Evolutionary conservation across 495 filamentous ascomycete genomes (phyloP).

Genomic region (Rhypophila decipiens): DNA sequence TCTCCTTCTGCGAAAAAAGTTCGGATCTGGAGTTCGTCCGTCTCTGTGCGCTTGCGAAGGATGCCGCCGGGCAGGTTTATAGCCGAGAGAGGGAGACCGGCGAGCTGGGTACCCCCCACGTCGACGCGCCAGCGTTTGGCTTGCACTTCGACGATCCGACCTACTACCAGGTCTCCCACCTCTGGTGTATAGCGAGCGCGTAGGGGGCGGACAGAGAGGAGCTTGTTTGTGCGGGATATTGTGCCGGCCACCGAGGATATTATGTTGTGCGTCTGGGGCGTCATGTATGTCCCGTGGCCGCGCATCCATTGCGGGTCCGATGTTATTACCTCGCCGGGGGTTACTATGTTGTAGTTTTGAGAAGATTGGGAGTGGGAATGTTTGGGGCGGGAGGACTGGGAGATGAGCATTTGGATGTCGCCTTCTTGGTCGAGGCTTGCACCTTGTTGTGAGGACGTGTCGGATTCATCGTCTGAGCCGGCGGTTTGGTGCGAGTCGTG

Average conservation of each 20-base stretch:
- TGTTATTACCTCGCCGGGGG: conserved; percentile 84
- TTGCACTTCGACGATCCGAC: conserved; percentile 88
- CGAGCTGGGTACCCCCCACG: conserved; percentile 75
- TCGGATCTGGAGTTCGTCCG: conserved; percentile 92
- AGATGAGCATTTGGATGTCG: conserved; percentile 51
- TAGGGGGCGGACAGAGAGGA: conserved; percentile 81
- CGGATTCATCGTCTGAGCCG: conserved; percentile 29
- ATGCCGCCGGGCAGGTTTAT: conserved; percentile 96
- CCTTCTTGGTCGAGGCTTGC: conserved; percentile 43
- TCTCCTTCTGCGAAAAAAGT: conserved; percentile 91
- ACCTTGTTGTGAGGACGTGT: conserved; percentile 31
- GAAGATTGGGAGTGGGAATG: not conserved
- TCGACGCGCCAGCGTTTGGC: conserved; percentile 89
- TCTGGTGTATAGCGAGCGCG: conserved; percentile 92
- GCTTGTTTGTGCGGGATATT: conserved; percentile 86
- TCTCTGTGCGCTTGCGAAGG: conserved; percentile 79
- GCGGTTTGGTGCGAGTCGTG: conserved; percentile 12
- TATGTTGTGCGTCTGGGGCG: conserved; percentile 58
- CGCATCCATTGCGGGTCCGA: conserved; percentile 96
- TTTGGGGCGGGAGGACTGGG: not conserved
- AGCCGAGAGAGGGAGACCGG: conserved; percentile 71
- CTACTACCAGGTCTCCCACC: conserved; percentile 92
- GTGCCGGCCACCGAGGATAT: conserved; percentile 82
- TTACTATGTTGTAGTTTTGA: conserved; percentile 52
- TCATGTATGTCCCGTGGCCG: conserved; percentile 76